Base-by-base conservation (phyloP, 768 basidiomycete genomes). In the Chlorophyllum brunneum region DNA sequence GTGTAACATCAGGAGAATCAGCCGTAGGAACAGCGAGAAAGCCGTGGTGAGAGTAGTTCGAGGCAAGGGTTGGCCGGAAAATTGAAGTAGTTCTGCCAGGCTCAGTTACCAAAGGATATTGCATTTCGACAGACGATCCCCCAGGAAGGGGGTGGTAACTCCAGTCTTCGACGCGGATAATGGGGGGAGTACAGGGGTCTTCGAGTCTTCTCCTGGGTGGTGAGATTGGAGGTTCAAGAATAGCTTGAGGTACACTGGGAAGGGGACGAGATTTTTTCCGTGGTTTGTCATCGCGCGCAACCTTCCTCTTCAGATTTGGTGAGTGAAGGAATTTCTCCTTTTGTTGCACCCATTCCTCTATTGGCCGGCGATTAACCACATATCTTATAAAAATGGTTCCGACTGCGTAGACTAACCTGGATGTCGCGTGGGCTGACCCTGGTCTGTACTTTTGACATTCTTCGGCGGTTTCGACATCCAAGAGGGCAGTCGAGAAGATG, bases 101-200 rank as follows among this genome's bases (percentile, higher is more conserved):
- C 26, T 22, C 8, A 18, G 48, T 13, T 9, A 29, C 5, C n/a
- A n/a, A n/a, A n/a, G n/a, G n/a, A n/a, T n/a, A n/a, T n/a, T n/a
- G n/a, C n/a, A n/a, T n/a, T n/a, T n/a, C 15, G 13, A 30, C 4
- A 3, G 5, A 30, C 31, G 22, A 22, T 15, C 9, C 3, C 15
- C 15, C 23, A 18, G 4, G 41, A 16, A 27, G 33, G 24, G 3
- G 16, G 33, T 22, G 42, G 31, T 5, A 30, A 22, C 51, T 52
- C 51, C 51, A 52, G 27, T 52, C 51, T 44, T 52, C 51, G 20
- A 52, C 22, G 18, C 34, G 33, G 26, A 52, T 52, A 4, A 18
- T 38, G 15, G 51, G 51, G 27, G 34, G 34, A 4, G 15, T 11
- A 2, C 13, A 11, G 16, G 42, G 10, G 8, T 37, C 24, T 13